A percentile compares a stretch with the other conserved stretches of the same genome.
Conservation (phyloP, 257 asterid genomes). For the Ajuga chamaepitys region DNA sequence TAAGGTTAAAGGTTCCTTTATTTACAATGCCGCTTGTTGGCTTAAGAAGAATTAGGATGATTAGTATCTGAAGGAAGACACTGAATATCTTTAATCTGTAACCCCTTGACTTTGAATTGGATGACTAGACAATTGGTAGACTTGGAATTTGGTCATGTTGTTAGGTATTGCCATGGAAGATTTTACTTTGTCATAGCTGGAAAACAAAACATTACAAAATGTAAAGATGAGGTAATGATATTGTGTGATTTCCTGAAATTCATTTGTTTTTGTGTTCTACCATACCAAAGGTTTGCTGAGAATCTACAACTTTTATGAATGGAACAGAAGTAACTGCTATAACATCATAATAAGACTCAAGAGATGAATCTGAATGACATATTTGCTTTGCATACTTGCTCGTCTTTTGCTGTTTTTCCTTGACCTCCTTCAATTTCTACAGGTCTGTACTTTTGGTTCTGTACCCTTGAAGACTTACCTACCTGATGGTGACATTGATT, state of each 20-base stretch:
- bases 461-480: conserved; percentile 73
- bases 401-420: not conserved
- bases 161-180: not conserved
- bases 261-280: conserved; percentile 1
- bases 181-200: not conserved
- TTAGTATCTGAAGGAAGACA: not conserved
- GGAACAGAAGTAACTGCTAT: not conserved
- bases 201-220: not conserved
- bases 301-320: not conserved
- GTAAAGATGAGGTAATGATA: not conserved
- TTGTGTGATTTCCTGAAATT: not conserved
- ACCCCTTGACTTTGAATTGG: conserved; percentile 10
- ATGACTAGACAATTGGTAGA: not conserved
- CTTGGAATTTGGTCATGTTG: not conserved
- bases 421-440: conserved; percentile 10
- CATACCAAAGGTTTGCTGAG: not conserved
- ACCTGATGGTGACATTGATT: conserved; percentile 75
- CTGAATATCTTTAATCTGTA: not conserved
- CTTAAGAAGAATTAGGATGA: not conserved
- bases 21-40: not conserved
- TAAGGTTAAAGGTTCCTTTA: not conserved
- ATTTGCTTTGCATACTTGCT: not conserved
- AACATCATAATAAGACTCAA: not conserved
- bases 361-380: not conserved
- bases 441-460: conserved; percentile 73